phyloP scores from a whole-genome alignment of 2,329 filamentous ascomycete genomes.

The Cercospora zeina region DNA sequence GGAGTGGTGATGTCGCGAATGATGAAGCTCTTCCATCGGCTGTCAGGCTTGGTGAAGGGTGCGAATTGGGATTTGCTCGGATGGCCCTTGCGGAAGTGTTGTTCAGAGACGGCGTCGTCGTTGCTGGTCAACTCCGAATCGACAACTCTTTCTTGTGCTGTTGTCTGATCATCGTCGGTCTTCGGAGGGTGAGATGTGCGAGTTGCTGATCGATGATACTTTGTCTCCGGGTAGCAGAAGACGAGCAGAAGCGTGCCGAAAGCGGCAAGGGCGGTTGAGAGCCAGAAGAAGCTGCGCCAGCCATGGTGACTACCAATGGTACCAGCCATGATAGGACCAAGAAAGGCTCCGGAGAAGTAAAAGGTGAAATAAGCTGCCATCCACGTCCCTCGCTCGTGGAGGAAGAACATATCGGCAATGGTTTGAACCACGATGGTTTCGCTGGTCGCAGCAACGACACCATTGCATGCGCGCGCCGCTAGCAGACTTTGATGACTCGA shows the following conservation, averaged over 20 bases:
- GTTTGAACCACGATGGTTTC: constrained; percentile 49
- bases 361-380: constrained; percentile 36
- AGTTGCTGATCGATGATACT: constrained; percentile 40
- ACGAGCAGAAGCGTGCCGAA: constrained; percentile 46
- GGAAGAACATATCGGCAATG: constrained; percentile 49
- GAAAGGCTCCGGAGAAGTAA: constrained; percentile 47
- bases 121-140: constrained; percentile 35
- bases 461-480: constrained; percentile 48
- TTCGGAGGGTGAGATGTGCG: constrained; percentile 2
- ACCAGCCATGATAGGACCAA: constrained; percentile 49
- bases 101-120: constrained; percentile 19
- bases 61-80: constrained; percentile 45
- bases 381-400: constrained; percentile 44
- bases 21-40: constrained; percentile 45
- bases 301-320: constrained; percentile 46
- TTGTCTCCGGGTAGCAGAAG: constrained; percentile 48
- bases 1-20: constrained; percentile 46
- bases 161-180: constrained; percentile 22
- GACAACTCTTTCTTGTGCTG: constrained; percentile 37
- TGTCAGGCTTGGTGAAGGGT: constrained; percentile 43
- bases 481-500: constrained; percentile 47
- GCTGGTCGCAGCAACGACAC: constrained; percentile 47
- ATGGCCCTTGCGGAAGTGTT: constrained; percentile 39
- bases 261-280: constrained; percentile 44
- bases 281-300: constrained; percentile 52